phyloP scores from a whole-genome alignment of 2,329 filamentous ascomycete species.

The Claviceps pazoutovae region DNA sequence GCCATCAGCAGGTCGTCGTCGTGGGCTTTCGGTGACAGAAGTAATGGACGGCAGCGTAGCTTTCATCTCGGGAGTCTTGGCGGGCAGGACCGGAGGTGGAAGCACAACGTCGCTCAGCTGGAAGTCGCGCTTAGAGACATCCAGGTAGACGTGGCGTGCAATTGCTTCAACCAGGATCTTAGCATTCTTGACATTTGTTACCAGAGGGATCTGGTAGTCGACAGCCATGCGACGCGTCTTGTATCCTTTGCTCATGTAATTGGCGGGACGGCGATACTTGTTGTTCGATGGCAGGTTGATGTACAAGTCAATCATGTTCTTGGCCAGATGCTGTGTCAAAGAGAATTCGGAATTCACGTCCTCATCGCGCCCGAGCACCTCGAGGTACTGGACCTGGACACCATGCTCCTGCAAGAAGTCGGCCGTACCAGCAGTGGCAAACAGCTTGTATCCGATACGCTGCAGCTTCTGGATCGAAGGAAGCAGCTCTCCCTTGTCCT shows the following conservation, averaged over 20 bases:
- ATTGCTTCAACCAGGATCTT: slow-evolving; percentile 95
- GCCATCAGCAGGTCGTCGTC: slow-evolving; percentile 17
- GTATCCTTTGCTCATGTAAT: slow-evolving; percentile 98
- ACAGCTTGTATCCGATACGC: slow-evolving; percentile 86
- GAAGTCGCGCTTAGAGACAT: slow-evolving; percentile 72
- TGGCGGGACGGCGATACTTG: slow-evolving; percentile 88
- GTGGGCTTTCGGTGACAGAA: slow-evolving; percentile 22
- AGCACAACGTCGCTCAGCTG: slow-evolving; percentile 76
- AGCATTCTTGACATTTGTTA: slow-evolving; percentile 98
- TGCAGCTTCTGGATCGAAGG: slow-evolving; percentile 82
- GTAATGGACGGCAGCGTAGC: slow-evolving; percentile 27
- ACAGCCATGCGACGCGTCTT: slow-evolving; percentile 95
- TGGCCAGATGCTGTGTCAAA: slow-evolving; percentile 87
- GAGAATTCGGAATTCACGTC: slow-evolving; percentile 94
- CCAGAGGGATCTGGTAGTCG: slow-evolving; percentile 88
- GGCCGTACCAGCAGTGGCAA: slow-evolving; percentile 89
- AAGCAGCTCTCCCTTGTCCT: slow-evolving; percentile 96
- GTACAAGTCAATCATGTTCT: slow-evolving; percentile 96
- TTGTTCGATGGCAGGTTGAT: slow-evolving; percentile 99
- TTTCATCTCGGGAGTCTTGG: slow-evolving; percentile 45
- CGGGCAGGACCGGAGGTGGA: slow-evolving; percentile 54
- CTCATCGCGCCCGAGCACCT: slow-evolving; percentile 67
- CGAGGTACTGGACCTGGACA: slow-evolving; percentile 84
- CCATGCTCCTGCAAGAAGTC: slow-evolving; percentile 92
- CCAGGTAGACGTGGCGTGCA: slow-evolving; percentile 72